Percentiles rank a stretch among this genome's conserved stretches.
phyloP scores from a whole-genome alignment of 1,284 basidiomycete genomes.

The Filobasidium uniguttulatum region DNA sequence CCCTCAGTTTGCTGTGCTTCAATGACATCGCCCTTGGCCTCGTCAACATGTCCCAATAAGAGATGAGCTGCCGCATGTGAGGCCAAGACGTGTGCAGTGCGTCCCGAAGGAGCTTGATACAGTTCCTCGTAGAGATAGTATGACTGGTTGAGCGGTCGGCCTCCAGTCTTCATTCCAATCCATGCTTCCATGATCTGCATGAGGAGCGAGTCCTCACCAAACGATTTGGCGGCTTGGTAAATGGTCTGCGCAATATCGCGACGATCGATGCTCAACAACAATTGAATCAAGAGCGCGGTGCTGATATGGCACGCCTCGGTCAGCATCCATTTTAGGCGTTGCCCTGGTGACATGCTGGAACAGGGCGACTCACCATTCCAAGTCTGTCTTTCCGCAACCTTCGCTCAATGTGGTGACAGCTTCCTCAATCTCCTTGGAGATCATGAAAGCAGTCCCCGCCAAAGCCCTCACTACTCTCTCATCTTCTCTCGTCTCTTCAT shows the following conservation, averaged over 20 bases:
- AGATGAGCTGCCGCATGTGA: conserved; percentile 73
- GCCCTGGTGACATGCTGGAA: neutral
- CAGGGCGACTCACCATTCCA: conserved; percentile 59
- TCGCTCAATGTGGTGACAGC: conserved; percentile 71
- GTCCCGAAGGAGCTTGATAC: conserved; percentile 69
- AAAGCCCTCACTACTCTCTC: conserved; percentile 55
- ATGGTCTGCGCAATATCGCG: conserved; percentile 73
- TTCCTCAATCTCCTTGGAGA: conserved; percentile 74
- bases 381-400: conserved; percentile 54
- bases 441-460: conserved; percentile 68
- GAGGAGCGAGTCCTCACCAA: conserved; percentile 77
- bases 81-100: conserved; percentile 52
- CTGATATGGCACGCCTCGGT: conserved; percentile 42
- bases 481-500: conserved; percentile 50
- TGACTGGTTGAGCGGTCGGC: conserved; percentile 43
- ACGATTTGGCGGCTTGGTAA: conserved; percentile 62
- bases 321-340: neutral
- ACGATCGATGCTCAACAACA: conserved; percentile 71
- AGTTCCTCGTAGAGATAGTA: conserved; percentile 86
- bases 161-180: conserved; percentile 57
- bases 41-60: conserved; percentile 61
- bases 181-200: conserved; percentile 79
- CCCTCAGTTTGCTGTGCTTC: conserved; percentile 52
- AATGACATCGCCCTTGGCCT: conserved; percentile 69
- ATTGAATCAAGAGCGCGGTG: conserved; percentile 64